Base-by-base conservation (phyloP, 2,329 filamentous ascomycete genomes). In the Curvularia sp. region DNA sequence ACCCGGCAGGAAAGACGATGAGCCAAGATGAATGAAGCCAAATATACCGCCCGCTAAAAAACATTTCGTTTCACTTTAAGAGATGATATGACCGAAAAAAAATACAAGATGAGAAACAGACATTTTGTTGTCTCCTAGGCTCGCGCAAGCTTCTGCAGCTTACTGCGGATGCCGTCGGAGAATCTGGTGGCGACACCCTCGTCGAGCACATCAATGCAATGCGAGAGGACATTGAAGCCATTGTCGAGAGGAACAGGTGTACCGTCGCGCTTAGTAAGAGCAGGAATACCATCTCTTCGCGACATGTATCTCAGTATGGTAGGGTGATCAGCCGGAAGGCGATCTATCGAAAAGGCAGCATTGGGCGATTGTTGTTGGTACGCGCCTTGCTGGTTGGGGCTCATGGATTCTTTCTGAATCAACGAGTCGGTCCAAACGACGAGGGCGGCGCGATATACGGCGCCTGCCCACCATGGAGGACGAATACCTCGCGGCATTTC, bases 381-480 rank as follows among this genome's bases (percentile, higher is more conserved):
- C 58, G 77, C 67, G 63, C 72, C 74, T 57, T 69, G 67, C 25
- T 72, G 73, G 18, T 74, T 73, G 19, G 77, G 70, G 36, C 70
- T 70, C 18, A 74, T 66, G 57, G 69, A 66, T 53, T 86, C 82
- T 57, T 83, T 79, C 56, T 82, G 80, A 5, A 79, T 80, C 54
- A 89, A 74, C 64, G 86, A 85, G 64, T 89, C 85, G 2, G 83
- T 71, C 74, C 73, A 75, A 9, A 76, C 57, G 15, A 76, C 67
- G 28, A 75, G 68, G 28, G 71, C 60, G 39, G 83, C 87, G n/a
- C 89, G 86, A 71, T 91, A 91, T 39, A 91, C 79, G 3, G 87
- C 88, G 1, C 83, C 84, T n/a, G 86, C 80, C 88, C 88, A 91
- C 89, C 89, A 92, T 36, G 83, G 84, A 5, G 89, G 89, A 21